Conservation (phyloP, 257 asterid species). For the Capsicum pubescens region DNA sequence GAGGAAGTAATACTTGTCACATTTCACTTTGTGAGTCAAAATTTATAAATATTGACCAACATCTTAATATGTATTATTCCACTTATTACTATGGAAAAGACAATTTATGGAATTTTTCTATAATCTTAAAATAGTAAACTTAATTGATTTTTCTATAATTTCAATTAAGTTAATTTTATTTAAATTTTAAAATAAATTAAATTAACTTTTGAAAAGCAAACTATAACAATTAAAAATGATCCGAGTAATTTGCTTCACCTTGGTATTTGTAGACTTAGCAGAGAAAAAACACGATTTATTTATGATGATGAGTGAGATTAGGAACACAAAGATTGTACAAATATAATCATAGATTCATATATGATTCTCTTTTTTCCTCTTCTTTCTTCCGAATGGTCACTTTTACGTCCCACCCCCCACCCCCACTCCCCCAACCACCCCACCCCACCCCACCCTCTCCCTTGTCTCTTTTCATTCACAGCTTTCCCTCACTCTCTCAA, state of each 20-base stretch:
- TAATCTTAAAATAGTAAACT: too few relatives aligned
- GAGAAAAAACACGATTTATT: neutral
- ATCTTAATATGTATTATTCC: too few relatives aligned
- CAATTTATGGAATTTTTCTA: too few relatives aligned
- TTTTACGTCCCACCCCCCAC: neutral
- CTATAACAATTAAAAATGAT: too few relatives aligned
- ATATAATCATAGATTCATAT: constrained; percentile 26
- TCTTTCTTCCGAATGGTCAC: constrained; percentile 24
- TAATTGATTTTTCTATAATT: too few relatives aligned
- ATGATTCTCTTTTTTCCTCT: neutral
- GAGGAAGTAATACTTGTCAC: too few relatives aligned
- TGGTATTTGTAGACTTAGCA: neutral
- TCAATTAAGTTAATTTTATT: too few relatives aligned
- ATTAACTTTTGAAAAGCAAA: too few relatives aligned
- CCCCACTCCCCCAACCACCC: neutral
- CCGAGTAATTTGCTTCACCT: neutral
- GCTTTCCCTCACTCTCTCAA: constrained; percentile 39
- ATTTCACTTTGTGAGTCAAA: too few relatives aligned
- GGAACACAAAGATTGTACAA: constrained; percentile 24
- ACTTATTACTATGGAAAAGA: too few relatives aligned
- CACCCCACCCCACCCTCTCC: neutral
- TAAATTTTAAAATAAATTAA: too few relatives aligned
- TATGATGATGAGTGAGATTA: constrained; percentile 12
- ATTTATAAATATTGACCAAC: too few relatives aligned
- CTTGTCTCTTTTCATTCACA: constrained; percentile 37